A percentile compares a stretch with the other conserved stretches of the same genome.
phyloP scores from a whole-genome alignment of 148 eudicot genomes.

The Agrostemma githago region DNA sequence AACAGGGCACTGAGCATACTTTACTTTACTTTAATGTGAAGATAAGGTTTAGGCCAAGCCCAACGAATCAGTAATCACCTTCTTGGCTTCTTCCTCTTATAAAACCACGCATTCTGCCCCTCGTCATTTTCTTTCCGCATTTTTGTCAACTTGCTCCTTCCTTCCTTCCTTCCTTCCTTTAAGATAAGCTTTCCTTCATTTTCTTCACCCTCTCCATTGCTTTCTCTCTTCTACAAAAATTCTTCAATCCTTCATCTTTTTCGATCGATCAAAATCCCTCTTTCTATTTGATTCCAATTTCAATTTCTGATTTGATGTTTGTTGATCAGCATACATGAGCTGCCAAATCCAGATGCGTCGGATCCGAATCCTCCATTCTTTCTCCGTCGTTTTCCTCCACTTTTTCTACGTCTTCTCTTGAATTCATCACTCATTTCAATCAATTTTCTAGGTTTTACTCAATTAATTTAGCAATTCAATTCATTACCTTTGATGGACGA shows the following conservation, averaged over 20 bases:
- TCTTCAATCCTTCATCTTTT: not conserved
- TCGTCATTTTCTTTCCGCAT: not conserved
- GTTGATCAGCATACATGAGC: constrained; percentile 40
- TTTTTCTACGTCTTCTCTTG: constrained; percentile 83
- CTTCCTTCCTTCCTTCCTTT: not conserved
- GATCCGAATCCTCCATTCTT: constrained; percentile 75
- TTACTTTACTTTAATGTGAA: not conserved
- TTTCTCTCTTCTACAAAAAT: not conserved
- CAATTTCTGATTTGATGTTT: constrained; percentile 30
- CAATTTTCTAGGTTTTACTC: constrained; percentile 1
- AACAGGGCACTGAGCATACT: not conserved
- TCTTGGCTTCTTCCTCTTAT: not conserved
- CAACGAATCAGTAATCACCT: not conserved
- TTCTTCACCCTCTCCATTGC: not conserved
- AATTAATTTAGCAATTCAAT: not conserved
- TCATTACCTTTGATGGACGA: constrained; percentile 37
- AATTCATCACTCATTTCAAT: constrained; percentile 18
- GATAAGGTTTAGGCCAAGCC: not conserved
- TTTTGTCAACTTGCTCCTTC: not conserved
- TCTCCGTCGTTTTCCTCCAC: constrained; percentile 87
- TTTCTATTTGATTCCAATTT: constrained; percentile 8
- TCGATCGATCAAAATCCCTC: too few relatives aligned
- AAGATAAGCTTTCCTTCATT: not conserved
- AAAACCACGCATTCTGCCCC: not conserved
- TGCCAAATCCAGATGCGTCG: constrained; percentile 51